Conservation (phyloP, 306 rosid species). For the Glycyrrhiza uralensis region DNA sequence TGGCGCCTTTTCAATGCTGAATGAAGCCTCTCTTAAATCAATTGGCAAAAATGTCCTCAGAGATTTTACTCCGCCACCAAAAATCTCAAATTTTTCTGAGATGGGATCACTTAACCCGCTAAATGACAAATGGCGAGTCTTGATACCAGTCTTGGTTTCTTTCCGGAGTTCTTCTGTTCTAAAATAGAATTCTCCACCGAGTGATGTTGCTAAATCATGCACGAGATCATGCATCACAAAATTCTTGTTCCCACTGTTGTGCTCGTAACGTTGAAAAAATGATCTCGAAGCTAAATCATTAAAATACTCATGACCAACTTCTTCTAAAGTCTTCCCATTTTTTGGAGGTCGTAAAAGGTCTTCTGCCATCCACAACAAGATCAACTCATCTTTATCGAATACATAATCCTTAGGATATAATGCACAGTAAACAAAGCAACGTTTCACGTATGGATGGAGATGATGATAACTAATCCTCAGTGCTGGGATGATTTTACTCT, state of each 20-base stretch:
- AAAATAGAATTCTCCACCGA: neutral
- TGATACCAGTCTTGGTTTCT: too few relatives aligned
- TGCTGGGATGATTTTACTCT: too few relatives aligned
- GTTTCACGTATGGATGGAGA: constrained; percentile 29
- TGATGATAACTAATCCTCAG: constrained; percentile 35
- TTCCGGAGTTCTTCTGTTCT: neutral
- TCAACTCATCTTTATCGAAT: neutral
- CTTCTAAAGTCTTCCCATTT: too few relatives aligned
- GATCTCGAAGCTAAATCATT: neutral
- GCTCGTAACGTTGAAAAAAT: neutral
- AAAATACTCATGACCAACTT: neutral
- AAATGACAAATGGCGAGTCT: neutral
- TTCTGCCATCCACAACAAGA: constrained; percentile 22
- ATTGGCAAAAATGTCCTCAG: constrained; percentile 11
- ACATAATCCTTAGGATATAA: constrained; percentile 26
- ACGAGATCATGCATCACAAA: constrained; percentile 23
- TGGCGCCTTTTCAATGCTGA: neutral
- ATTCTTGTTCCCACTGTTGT: fast-evolving
- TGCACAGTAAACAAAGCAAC: constrained; percentile 43
- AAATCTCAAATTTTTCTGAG: neutral
- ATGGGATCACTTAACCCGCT: neutral
- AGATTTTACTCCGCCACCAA: neutral
- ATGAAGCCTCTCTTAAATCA: fast-evolving
- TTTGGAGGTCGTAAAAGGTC: neutral
- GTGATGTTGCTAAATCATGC: neutral